Evolutionary conservation across 306 rosid genomes (phyloP).

Genomic region (Gastrolobium villosum): DNA sequence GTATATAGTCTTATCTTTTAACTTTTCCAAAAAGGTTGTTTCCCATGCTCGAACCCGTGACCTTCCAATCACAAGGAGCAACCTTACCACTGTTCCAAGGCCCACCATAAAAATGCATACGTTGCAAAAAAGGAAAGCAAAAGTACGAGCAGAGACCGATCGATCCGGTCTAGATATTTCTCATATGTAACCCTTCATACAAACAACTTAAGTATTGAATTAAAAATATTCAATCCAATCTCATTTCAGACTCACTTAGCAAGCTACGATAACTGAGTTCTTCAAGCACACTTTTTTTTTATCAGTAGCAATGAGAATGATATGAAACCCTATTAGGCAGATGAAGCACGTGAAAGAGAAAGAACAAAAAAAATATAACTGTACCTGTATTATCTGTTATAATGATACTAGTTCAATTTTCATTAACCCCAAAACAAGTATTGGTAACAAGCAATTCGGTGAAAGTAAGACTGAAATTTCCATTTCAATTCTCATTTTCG

Average conservation of each 20-base stretch:
- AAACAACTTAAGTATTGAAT: background rate
- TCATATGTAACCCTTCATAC: background rate
- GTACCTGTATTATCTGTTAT: background rate
- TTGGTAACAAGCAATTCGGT: no score
- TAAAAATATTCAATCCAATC: background rate
- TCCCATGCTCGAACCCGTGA: no score
- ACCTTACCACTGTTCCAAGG: no score
- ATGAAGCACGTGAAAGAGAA: background rate
- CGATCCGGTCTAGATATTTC: background rate
- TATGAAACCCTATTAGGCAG: background rate
- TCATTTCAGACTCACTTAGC: slow-evolving; percentile 18
- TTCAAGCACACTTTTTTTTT: background rate
- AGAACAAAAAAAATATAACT: background rate
- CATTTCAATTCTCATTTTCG: no score
- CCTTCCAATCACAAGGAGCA: no score
- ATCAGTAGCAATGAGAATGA: background rate
- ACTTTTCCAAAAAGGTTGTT: no score
- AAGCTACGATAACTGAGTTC: slow-evolving; percentile 3
- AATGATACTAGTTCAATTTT: slow-evolving; percentile 5
- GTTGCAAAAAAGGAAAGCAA: slow-evolving; percentile 1
- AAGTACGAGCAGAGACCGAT: background rate
- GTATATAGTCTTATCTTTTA: no score
- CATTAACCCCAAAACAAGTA: background rate
- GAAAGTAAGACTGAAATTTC: no score
- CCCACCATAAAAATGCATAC: no score